Evolutionary conservation across 305 asterid genomes (phyloP).

Genomic region (Fraxinus latifolia): DNA sequence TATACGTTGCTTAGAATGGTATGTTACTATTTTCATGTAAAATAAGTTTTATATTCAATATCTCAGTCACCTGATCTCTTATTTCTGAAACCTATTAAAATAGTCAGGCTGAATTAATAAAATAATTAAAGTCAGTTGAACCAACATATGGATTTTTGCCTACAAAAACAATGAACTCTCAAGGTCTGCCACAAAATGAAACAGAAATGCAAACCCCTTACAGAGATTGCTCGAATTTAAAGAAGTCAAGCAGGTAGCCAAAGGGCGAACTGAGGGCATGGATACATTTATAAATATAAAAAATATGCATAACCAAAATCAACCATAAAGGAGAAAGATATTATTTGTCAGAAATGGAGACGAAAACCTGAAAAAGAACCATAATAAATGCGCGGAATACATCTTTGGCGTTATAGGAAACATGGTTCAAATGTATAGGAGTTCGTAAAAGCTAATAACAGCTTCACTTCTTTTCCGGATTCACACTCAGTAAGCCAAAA

Average conservation of each 20-base stretch:
- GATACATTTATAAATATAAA: background rate
- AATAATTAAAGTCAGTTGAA: background rate
- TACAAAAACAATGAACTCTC: background rate
- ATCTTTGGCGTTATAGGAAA: background rate
- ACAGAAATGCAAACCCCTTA: constrained; percentile 1
- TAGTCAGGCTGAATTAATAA: background rate
- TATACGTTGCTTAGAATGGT: background rate
- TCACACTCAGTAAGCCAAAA: background rate
- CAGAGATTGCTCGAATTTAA: background rate
- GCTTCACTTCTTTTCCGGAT: background rate
- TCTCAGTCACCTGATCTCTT: background rate
- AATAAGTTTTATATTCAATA: background rate
- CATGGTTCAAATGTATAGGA: constrained; percentile 5
- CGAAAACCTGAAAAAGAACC: background rate
- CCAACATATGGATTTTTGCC: background rate
- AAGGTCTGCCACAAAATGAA: background rate
- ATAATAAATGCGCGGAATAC: background rate
- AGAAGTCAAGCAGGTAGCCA: background rate
- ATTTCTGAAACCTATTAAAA: background rate
- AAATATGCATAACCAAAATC: background rate
- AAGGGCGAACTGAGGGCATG: background rate
- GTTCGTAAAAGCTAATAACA: constrained; percentile 4
- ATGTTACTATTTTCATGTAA: background rate
- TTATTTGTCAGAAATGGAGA: background rate
- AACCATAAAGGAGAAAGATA: constrained; percentile 3